Conservation (phyloP, 768 basidiomycete genomes). For the Pleurotus tuber-regium region DNA sequence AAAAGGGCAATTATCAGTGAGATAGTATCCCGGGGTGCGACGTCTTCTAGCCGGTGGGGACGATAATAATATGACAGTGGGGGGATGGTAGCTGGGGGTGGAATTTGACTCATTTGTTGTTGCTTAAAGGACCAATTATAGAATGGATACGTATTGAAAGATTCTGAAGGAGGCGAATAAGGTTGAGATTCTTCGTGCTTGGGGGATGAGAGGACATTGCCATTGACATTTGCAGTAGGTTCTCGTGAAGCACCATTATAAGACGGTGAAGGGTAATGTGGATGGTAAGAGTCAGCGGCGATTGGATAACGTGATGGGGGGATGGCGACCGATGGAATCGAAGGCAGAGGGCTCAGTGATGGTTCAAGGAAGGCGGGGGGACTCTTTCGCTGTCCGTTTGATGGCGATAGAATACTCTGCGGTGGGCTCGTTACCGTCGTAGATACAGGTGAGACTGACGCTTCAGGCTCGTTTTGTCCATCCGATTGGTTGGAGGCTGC, state of each 20-base stretch:
- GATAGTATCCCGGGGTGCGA: slow-evolving; percentile 80
- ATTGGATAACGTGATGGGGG: slow-evolving; percentile 72
- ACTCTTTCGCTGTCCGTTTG: slow-evolving; percentile 36
- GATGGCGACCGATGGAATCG: slow-evolving; percentile 42
- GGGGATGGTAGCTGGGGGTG: slow-evolving; percentile 47
- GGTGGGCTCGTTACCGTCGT: slow-evolving; percentile 44
- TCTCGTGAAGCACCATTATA: slow-evolving; percentile 17
- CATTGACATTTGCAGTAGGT: slow-evolving; percentile 16
- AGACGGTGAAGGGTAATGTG: slow-evolving; percentile 44
- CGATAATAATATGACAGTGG: slow-evolving; percentile 74
- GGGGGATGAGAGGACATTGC: slow-evolving; percentile 21
- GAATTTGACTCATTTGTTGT: slow-evolving; percentile 43
- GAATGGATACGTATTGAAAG: slow-evolving; percentile 61
- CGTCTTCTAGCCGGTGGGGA: slow-evolving; percentile 75
- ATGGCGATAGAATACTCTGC: slow-evolving; percentile 44
- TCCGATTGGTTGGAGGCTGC: slow-evolving; percentile 34
- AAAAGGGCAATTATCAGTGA: slow-evolving; percentile 83
- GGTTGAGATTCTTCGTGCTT: slow-evolving; percentile 43
- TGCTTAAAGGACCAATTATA: slow-evolving; percentile 74
- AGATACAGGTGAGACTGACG: slow-evolving; percentile 44
- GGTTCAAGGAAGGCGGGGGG: slow-evolving; percentile 55
- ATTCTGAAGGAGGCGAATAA: slow-evolving; percentile 44
- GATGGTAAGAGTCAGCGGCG: slow-evolving; percentile 64
- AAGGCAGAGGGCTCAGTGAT: slow-evolving; percentile 35
- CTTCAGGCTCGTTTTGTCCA: slow-evolving; percentile 33